Percentiles rank a stretch among this genome's conserved stretches.
Evolutionary conservation across 371 early-diverging fungal species (phyloP).

Genomic region (Syncephalis plumigaleata): DNA sequence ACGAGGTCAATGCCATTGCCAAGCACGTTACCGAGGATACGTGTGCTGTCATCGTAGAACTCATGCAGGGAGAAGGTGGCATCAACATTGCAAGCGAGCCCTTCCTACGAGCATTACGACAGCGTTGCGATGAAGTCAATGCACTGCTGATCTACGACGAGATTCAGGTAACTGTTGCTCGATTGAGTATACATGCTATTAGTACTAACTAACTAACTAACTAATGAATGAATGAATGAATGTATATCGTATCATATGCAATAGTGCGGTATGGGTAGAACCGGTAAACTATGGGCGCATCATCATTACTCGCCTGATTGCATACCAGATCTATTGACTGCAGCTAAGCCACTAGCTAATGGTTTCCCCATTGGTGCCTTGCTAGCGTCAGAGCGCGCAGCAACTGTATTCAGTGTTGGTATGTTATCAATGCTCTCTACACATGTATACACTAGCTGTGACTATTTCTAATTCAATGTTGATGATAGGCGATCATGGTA

Average conservation of each 20-base stretch:
- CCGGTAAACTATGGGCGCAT: slow-evolving; percentile 81
- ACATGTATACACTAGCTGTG: background rate
- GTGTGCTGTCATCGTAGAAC: slow-evolving; percentile 89
- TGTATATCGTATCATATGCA: background rate
- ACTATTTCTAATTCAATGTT: slow-evolving; percentile 3
- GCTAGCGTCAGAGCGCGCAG: slow-evolving; percentile 55
- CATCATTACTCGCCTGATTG: slow-evolving; percentile 42
- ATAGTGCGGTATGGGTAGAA: slow-evolving; percentile 80
- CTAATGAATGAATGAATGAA: background rate
- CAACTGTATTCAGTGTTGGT: slow-evolving; percentile 52
- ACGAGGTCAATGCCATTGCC: slow-evolving; percentile 39
- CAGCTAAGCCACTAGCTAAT: slow-evolving; percentile 92
- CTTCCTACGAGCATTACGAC: slow-evolving; percentile 57
- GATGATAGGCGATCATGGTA: slow-evolving; percentile 76
- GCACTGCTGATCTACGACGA: slow-evolving; percentile 88
- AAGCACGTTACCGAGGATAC: slow-evolving; percentile 47
- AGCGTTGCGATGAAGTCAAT: slow-evolving; percentile 60
- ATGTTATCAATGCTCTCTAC: no score
- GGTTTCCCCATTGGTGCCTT: slow-evolving; percentile 93
- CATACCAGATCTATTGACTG: slow-evolving; percentile 79
- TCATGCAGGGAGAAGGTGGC: slow-evolving; percentile 94
- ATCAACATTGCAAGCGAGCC: slow-evolving; percentile 43
- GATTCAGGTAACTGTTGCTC: slow-evolving; percentile 83
- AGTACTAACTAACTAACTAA: no score
- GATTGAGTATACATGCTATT: no score